Evolutionary conservation across 2,329 filamentous ascomycete genomes (phyloP).

Genomic region (Chaetomiaceae sp.): DNA sequence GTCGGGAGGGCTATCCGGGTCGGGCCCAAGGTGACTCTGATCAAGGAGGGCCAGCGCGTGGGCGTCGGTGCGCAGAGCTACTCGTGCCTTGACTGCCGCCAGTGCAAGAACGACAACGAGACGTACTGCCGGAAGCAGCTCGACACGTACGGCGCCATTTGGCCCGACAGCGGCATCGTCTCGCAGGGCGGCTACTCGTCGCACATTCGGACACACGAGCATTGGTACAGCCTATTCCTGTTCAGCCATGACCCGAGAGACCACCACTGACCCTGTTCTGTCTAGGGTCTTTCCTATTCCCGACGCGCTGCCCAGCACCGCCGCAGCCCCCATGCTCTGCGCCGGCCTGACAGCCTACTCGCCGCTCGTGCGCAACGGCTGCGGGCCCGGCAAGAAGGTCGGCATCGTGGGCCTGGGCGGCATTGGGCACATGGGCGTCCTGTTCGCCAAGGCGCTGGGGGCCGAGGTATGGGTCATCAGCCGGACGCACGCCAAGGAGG

Average conservation of each 20-base stretch:
- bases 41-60: conserved; percentile 58
- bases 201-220: conserved; percentile 54
- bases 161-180: conserved; percentile 44
- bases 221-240: conserved; percentile 43
- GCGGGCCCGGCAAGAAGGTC: conserved; percentile 72
- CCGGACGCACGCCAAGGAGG: conserved; percentile 54
- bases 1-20: conserved; percentile 63
- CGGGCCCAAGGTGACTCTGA: conserved; percentile 54
- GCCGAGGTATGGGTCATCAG: conserved; percentile 58
- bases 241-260: not conserved
- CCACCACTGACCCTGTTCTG: not conserved
- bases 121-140: conserved; percentile 59
- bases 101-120: conserved; percentile 61
- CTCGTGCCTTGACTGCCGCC: conserved; percentile 57
- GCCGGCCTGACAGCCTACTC: conserved; percentile 76
- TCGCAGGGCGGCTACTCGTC: conserved; percentile 51
- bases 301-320: conserved; percentile 54
- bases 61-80: conserved; percentile 64
- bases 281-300: conserved; percentile 64
- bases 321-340: conserved; percentile 77
- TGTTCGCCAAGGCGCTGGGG: conserved; percentile 63
- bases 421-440: conserved; percentile 63
- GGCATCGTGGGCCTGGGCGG: conserved; percentile 68
- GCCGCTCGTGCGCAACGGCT: conserved; percentile 69
- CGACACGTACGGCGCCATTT: conserved; percentile 53